Conservation (phyloP, 768 basidiomycete species). For the Heimioporus sp. region DNA sequence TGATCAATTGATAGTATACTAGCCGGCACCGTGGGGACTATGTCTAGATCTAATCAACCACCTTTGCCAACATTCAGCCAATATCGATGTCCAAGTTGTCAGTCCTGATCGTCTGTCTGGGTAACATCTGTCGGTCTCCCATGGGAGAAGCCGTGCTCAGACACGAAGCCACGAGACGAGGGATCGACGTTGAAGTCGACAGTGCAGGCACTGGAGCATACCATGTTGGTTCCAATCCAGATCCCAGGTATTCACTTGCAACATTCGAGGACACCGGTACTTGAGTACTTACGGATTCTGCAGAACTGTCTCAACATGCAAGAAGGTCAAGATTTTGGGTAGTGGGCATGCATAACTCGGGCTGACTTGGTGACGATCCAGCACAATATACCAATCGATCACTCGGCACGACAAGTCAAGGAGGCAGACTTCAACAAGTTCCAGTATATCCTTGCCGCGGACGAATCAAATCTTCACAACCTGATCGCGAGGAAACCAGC, state of each 20-base stretch:
- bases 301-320: slow-evolving; percentile 70
- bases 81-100: slow-evolving; percentile 36
- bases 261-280: not conserved
- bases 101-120: slow-evolving; percentile 76
- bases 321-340: slow-evolving; percentile 46
- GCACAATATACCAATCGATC: slow-evolving; percentile 71
- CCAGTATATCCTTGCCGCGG: slow-evolving; percentile 85
- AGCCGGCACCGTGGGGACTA: not conserved
- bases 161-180: slow-evolving; percentile 64
- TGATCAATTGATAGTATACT: slow-evolving; percentile 4
- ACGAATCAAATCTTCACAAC: slow-evolving; percentile 68
- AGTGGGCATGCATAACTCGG: not conserved
- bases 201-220: slow-evolving; percentile 86
- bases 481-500: slow-evolving; percentile 52
- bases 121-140: slow-evolving; percentile 87
- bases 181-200: slow-evolving; percentile 68
- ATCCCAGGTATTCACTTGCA: slow-evolving; percentile 56
- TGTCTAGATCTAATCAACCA: no score
- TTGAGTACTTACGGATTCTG: not conserved
- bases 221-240: slow-evolving; percentile 82
- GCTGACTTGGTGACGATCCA: slow-evolving; percentile 28
- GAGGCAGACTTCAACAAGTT: slow-evolving; percentile 70
- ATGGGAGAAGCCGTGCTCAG: slow-evolving; percentile 89
- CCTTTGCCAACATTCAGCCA: not conserved
- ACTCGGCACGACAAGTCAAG: slow-evolving; percentile 62